Evolutionary conservation across 2,329 filamentous ascomycete genomes (phyloP).

Genomic region (Simplicillium sp.): DNA sequence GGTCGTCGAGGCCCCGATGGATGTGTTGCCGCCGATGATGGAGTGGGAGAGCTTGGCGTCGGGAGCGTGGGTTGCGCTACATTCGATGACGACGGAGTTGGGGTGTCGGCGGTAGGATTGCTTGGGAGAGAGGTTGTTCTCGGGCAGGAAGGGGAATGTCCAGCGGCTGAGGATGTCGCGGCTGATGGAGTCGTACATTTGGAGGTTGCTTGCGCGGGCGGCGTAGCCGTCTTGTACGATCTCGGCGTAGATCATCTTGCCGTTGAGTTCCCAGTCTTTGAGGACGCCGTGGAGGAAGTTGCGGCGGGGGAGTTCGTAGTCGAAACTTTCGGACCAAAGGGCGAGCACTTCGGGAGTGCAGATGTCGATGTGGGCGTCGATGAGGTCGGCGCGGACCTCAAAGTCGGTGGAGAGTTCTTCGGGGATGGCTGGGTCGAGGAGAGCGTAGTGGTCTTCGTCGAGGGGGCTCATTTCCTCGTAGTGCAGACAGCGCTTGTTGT

Average conservation of each 20-base stretch:
- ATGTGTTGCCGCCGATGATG: conserved; percentile 68
- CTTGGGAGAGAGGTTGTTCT: conserved; percentile 72
- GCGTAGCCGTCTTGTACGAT: conserved; percentile 78
- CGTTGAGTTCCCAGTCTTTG: conserved; percentile 94
- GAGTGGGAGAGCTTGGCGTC: conserved; percentile 63
- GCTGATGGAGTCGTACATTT: conserved; percentile 82
- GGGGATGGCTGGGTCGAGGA: conserved; percentile 72
- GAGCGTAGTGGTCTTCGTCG: conserved; percentile 54
- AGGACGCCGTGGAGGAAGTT: conserved; percentile 88
- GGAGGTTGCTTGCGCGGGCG: conserved; percentile 74
- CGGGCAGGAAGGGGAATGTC: conserved; percentile 82
- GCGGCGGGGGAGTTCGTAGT: conserved; percentile 82
- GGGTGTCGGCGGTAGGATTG: conserved; percentile 67
- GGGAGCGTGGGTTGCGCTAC: conserved; percentile 62
- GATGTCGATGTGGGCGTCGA: conserved; percentile 94
- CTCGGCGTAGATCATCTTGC: conserved; percentile 91
- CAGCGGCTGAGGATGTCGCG: conserved; percentile 79
- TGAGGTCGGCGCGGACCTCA: conserved; percentile 76
- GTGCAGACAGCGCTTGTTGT: conserved; percentile 73
- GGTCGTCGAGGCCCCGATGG: conserved; percentile 60
- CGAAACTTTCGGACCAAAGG: conserved; percentile 94
- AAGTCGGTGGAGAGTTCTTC: conserved; percentile 61
- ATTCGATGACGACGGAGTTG: conserved; percentile 68
- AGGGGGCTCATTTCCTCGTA: conserved; percentile 83
- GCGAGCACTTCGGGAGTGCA: conserved; percentile 93